Base-by-base conservation (phyloP, 306 rosid genomes). In the Carpinus viminea region DNA sequence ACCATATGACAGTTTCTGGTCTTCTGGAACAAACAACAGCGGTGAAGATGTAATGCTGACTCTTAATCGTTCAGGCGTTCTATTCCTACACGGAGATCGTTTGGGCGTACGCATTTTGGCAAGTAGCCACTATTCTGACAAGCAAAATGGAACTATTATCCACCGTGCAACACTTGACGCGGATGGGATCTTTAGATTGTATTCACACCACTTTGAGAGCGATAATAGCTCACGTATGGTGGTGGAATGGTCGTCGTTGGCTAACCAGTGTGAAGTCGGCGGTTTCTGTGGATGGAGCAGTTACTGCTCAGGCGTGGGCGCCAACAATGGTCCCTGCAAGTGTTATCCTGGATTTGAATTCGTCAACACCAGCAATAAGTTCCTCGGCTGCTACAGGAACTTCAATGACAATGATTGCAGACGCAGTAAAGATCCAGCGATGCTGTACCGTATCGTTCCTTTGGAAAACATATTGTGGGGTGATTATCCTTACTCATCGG, bases 111-210 rank as follows among this genome's bases (percentile, higher is more conserved):
- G 1, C 1, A 24, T 11, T 71, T 28, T 71, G 75, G 46, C 56
- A 28, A 28, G 26, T 8, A 21, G 75, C 38, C 12, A 24, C 3
- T 3, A 65, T 65, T 13, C 48, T 36, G 17, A 60, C 2, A 9
- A 36, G 11, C 17, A 65, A 6, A 15, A 72, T 12, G 56, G 20
- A 28, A 72, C 12, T 21, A 4, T 28, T 0, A 13, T 72, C 60
- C 16, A 71, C 75, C 75, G 75, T 0, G 75, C 26, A 72, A 72
- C 75, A 26, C 75, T 72, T 50, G 75, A 72, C 26, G 3, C 36
- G 4, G 75, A 50, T 72, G 61, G 75, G 6, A 51, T 50, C 7
- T 72, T 72, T 8, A 0, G 75, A 51, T 51, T 72, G 61, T 72
- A 72, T 72, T 8, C 2, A 13, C 75, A 72, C 75, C 60, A 45